Evolutionary conservation across 805 yeast species (phyloP).

Genomic region (Candida coleopterorum): DNA sequence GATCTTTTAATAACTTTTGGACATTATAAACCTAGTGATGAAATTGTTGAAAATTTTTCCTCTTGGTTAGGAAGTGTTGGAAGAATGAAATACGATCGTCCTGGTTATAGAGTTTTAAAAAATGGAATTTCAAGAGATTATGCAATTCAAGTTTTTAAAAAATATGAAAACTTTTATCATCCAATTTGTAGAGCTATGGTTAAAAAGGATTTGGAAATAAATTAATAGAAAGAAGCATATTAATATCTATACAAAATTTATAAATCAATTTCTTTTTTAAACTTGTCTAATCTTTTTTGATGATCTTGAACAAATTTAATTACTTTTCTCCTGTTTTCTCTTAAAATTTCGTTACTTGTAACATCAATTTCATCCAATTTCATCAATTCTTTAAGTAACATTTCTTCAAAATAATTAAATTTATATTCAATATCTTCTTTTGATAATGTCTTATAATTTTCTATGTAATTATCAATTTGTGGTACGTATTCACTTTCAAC

Average conservation of each 20-base stretch:
- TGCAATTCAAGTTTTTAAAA: conserved; percentile 23
- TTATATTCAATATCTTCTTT: conserved; percentile 40
- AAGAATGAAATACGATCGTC: conserved; percentile 33
- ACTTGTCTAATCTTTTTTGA: conserved; percentile 51
- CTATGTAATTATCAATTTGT: conserved; percentile 29
- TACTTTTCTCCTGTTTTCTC: conserved; percentile 53
- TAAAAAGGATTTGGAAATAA: conserved; percentile 17
- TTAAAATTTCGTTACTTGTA: conserved; percentile 45
- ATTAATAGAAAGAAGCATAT: neutral
- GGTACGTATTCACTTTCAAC: conserved; percentile 40
- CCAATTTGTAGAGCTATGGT: conserved; percentile 28
- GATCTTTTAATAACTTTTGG: conserved; percentile 22
- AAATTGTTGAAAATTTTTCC: conserved; percentile 18
- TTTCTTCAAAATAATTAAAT: conserved; percentile 59
- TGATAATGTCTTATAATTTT: conserved; percentile 20
- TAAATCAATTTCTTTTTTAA: conserved; percentile 25
- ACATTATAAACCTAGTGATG: conserved; percentile 10
- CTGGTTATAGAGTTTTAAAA: conserved; percentile 24
- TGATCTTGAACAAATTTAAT: conserved; percentile 58
- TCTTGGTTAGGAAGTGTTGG: conserved; percentile 32
- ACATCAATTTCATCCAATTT: conserved; percentile 62
- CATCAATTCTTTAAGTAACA: conserved; percentile 60
- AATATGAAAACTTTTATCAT: conserved; percentile 21
- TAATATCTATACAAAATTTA: neutral
- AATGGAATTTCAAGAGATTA: conserved; percentile 19